Base-by-base conservation (phyloP, 176 grass and related monocot genomes). In the Cenchrus americanus region DNA sequence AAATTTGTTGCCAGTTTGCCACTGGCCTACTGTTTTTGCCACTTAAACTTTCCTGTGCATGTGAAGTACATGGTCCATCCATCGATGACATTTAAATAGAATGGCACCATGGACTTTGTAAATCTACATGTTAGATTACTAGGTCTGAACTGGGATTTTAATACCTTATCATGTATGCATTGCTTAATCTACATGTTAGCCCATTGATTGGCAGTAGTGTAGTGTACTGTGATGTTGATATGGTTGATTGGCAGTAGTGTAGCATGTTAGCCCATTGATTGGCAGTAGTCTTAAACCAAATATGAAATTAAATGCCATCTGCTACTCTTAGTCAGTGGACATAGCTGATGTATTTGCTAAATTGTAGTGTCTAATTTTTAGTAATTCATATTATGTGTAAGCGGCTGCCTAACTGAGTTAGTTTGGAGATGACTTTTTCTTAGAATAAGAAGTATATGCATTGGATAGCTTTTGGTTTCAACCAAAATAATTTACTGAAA, bases 61-160 rank as follows among this genome's bases (percentile, higher is more conserved):
- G n/a, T n/a, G n/a, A n/a, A n/a, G n/a, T n/a, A n/a, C n/a, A n/a
- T n/a, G n/a, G n/a, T n/a, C n/a, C n/a, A n/a, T n/a, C n/a, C n/a
- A n/a, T n/a, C n/a, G n/a, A n/a, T n/a, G n/a, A n/a, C n/a, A n/a
- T n/a, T n/a, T n/a, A n/a, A n/a, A n/a, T n/a, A n/a, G n/a, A n/a
- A n/a, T n/a, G n/a, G n/a, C n/a, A n/a, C n/a, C n/a, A n/a, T n/a
- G n/a, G n/a, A n/a, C n/a, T n/a, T n/a, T n/a, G n/a, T n/a, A 42
- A 24, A 58, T 15, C 32, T 27, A 11, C 66, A 70, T 21, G 65
- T 84, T n/a, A 30, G 61, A 14, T 30, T 84, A 42, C 48, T 89
- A 75, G 77, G 62, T 83, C 37, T 90, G 41, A 34, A 73, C 66
- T 82, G 66, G 66, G 66, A 86, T 78, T 66, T 73, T 82, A 49